Evolutionary conservation across 176 grass and related monocot genomes (phyloP), one percentile per base, ranked within the genome.

Genomic region (Elymus sibiricus): DNA sequence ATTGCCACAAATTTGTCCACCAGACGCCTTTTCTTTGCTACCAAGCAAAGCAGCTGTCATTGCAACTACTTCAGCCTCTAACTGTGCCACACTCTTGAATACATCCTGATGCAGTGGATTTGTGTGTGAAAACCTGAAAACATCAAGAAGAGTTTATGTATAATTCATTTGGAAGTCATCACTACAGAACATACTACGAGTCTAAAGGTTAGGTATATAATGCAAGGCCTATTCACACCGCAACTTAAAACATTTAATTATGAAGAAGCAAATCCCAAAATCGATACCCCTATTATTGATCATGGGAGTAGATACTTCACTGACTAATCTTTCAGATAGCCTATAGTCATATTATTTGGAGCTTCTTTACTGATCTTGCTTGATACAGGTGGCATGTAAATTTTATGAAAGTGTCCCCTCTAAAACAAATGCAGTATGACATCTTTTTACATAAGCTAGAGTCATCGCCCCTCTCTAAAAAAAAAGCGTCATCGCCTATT

Each of bases 31-130:
- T 16, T 96, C 97, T 89, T 88, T 92, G 85, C 94, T 98, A 22
- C 97, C 97, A 72, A 98, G 92, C 79, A 98, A 86, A 64, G 93
- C 88, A 86, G 90, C 97, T 82, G 97, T 96, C 97, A 98, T 98
- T 34, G 94, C 88, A 85, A 98, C 94, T 65, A 98, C 97, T 89
- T 98, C 97, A 65, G 92, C 88, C 83, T 96, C 97, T 65, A 95
- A 88, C 47, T 85, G 56, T 74, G 92, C 88, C 68, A 98, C 97
- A 67, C 97, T 98, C 90, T 94, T 87, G 79, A 98, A 98, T 80
- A 98, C 87, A 64, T 94, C 97, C 71, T 98, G 97, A 75, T 98
- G 97, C 27, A 98, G 76, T 1, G 94, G 97, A 81, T 98, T 98
- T 44, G 97, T 95, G 87, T 98, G 94, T 69, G 97, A 95, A 95